These are phyloP conservation scores for Simmondsia chinensis DNA, from an alignment of 148 eudicot genomes.

Conservation along the genomic window DNA sequence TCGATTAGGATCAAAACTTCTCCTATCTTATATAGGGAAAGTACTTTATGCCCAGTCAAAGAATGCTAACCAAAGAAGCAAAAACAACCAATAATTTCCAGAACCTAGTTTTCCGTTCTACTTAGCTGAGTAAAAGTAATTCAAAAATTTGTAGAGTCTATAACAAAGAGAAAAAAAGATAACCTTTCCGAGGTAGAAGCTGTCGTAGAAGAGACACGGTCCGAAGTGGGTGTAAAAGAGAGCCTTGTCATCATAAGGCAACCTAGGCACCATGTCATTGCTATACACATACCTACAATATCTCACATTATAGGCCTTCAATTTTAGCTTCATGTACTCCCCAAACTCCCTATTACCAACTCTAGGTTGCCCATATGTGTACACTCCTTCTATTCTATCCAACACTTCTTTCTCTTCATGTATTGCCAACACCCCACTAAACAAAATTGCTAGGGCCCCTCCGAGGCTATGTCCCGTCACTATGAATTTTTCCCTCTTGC, in stretches of 20 bases:
- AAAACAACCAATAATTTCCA: no score
- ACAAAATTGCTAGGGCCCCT: constrained; percentile 61
- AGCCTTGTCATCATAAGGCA: constrained; percentile 45
- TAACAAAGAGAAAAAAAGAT: not conserved
- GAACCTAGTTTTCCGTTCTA: no score
- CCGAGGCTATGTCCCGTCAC: constrained; percentile 87
- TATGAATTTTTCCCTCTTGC: constrained; percentile 34
- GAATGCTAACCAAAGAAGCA: no score
- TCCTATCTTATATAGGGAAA: no score
- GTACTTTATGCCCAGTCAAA: no score
- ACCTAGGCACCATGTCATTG: constrained; percentile 64
- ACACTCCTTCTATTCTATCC: constrained; percentile 37
- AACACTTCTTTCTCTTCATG: constrained; percentile 35
- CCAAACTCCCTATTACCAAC: constrained; percentile 50
- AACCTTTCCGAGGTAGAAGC: constrained; percentile 56
- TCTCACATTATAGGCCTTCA: constrained; percentile 12
- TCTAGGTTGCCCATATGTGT: constrained; percentile 83
- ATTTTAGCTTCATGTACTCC: constrained; percentile 22
- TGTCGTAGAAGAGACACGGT: constrained; percentile 47
- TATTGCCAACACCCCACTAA: constrained; percentile 35
- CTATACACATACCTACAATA: constrained; percentile 61
- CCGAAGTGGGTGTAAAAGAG: constrained; percentile 74
- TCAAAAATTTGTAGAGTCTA: not conserved
- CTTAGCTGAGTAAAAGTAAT: not conserved
- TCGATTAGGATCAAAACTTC: no score